Base-by-base conservation (phyloP, 371 early-diverging fungal genomes). In the Choanephora cucurbitarum region DNA sequence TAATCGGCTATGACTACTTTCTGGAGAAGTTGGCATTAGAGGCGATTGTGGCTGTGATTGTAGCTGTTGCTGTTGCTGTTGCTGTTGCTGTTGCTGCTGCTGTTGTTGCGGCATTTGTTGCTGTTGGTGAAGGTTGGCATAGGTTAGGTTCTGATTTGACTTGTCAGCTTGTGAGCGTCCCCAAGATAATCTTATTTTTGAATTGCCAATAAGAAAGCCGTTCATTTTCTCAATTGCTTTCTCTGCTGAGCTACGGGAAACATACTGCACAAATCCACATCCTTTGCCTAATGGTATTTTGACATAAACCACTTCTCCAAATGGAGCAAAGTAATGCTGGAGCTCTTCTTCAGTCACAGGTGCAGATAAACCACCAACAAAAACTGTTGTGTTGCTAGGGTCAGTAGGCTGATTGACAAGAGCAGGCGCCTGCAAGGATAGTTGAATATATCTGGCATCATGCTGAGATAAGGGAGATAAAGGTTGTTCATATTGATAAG, bases 251-350 rank as follows among this genome's bases (percentile, higher is more conserved):
- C 82, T 81, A 13, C 94, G 81, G 47, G 87, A 83, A 5, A 84
- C 86, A 70, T 84, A 97, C 55, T 91, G 92, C 21, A 96, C 94
- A 78, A 96, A 96, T 5, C 95, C 97, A 72, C 97, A 96, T 7
- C 93, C 91, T 64, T 93, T 94, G 40, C 92, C 92, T 18, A 90
- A 87, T 17, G 96, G 95, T 56, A 97, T 93, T 67, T 95, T 95
- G 63, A 91, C 90, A 72, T 93, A 89, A 0, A 81, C 81, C 32
- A 97, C 91, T 33, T 91, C 93, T 34, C 97, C 97, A 77, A 92
- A 94, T 37, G 84, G 85, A 28, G 82, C 72, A 67, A 97, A 97
- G 55, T 81, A 81, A 8, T 82, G 69, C 28, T 82, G 70, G 52
- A 96, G 73, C 49, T 95, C 95, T 33, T 92, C 92, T 67, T 95